Evolutionary conservation across 2,329 filamentous ascomycete species (phyloP), one percentile per base, ranked within the genome.

Genomic region (Talaromyces sp.): DNA sequence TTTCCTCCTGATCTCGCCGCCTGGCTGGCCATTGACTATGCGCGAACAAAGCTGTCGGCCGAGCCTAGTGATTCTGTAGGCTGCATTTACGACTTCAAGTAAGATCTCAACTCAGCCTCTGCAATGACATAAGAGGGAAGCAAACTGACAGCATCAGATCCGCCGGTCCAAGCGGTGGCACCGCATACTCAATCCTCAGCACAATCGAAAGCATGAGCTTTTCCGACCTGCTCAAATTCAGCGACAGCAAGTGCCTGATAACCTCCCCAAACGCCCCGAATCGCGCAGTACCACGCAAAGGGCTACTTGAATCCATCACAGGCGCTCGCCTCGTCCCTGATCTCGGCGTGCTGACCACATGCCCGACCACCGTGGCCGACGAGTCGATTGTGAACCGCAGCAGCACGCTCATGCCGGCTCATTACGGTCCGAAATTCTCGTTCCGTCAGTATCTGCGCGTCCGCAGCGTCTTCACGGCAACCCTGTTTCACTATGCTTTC

Each of bases 151-250:
- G 59, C 63, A 48, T 3, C 41, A 74, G 72, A 60, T 67, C 68
- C 24, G 76, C 78, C 5, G 76, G 76, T 6, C 72, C 79, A 3
- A 85, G 82, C 57, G 85, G 85, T 29, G 85, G 85, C 38, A 86
- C 89, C 1, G 74, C 92, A 4, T 80, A 84, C 35, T 92, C 91
- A 0, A 77, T 86, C 3, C 72, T 97, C 14, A 81, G 77, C 32
- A 69, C 83, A 9, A 78, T 85, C 63, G 79, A 73, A 52, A 79
- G 61, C 65, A 76, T 65, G 78, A 81, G 73, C 66, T 69, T 65
- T 7, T 69, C 68, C n/a, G 74, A 84, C 32, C 65, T 87, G 4
- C 69, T 71, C 19, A 78, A 78, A 59, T 70, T 77, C 31, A 75
- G 78, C 69, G 74, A 78, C 53, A 83, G 81, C 19, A 86, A 80